Conservation (phyloP, 495 filamentous ascomycete genomes). For the Talaromyces wortmannii region DNA sequence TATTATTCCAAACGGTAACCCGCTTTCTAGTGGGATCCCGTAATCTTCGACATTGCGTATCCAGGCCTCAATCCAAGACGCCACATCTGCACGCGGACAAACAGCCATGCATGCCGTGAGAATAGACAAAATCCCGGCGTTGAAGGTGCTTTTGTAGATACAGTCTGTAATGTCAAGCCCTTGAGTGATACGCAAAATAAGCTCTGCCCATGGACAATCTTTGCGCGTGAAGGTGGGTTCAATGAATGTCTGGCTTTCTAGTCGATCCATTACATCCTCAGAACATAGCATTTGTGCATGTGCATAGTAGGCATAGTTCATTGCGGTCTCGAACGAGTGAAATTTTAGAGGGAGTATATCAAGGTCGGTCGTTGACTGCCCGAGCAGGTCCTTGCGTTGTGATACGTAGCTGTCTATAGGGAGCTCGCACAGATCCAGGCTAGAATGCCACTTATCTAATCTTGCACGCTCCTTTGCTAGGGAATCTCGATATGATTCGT, state of each 20-base stretch:
- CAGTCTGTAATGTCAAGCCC: neutral
- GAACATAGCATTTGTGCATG: conserved; percentile 1
- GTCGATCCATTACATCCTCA: neutral
- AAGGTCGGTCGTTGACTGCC: neutral
- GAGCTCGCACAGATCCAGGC: conserved; percentile 1
- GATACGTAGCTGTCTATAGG: conserved; percentile 3
- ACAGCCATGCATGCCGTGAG: neutral
- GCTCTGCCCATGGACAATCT: conserved; percentile 1
- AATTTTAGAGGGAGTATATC: conserved; percentile 2
- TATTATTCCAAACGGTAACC: neutral
- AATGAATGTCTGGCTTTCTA: neutral
- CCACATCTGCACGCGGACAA: conserved; percentile 1
- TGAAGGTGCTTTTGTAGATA: conserved; percentile 2
- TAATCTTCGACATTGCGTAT: conserved; percentile 1
- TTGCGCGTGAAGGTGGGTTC: neutral
- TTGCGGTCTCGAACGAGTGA: neutral
- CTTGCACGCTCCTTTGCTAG: neutral
- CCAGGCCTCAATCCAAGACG: neutral
- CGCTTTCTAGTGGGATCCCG: neutral
- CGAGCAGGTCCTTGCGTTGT: neutral
- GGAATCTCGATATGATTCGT: neutral
- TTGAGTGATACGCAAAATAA: neutral
- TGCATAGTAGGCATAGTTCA: conserved; percentile 3
- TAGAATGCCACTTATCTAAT: conserved; percentile 1
- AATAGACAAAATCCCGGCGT: neutral